phyloP scores from a whole-genome alignment of 2,329 filamentous ascomycete genomes.

The Huntiella bhutanensis region DNA sequence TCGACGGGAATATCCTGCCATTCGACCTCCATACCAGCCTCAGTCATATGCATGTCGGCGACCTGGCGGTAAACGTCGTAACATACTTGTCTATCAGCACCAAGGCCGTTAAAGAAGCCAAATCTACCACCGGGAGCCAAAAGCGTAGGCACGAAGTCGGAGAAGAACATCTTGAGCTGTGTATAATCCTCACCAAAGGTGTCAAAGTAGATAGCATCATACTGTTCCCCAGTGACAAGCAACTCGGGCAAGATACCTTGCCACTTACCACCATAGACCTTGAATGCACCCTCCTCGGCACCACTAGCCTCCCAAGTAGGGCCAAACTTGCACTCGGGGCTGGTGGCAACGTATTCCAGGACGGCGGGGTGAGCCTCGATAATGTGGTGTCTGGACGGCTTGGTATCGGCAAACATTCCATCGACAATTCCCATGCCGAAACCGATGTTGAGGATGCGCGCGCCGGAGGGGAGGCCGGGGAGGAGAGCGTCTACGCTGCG shows the following conservation, averaged over 20 bases:
- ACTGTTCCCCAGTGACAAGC: conserved; percentile 47
- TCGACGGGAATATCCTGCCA: conserved; percentile 67
- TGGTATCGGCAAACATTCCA: conserved; percentile 48
- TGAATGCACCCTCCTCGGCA: conserved; percentile 47
- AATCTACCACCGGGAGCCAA: conserved; percentile 57
- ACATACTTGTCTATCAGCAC: conserved; percentile 77
- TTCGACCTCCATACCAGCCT: conserved; percentile 75
- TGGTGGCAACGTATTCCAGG: conserved; percentile 38
- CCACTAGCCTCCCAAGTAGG: conserved; percentile 33
- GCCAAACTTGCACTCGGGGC: conserved; percentile 30
- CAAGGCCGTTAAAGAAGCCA: conserved; percentile 79
- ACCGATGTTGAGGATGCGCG: conserved; percentile 65
- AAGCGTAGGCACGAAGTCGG: conserved; percentile 64
- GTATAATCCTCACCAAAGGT: conserved; percentile 91
- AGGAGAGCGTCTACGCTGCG: conserved; percentile 51
- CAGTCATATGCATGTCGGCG: conserved; percentile 73
- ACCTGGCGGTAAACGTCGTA: conserved; percentile 94
- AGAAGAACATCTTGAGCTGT: conserved; percentile 72
- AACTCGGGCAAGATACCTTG: conserved; percentile 59
- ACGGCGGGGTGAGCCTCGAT: conserved; percentile 72
- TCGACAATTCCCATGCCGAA: conserved; percentile 88
- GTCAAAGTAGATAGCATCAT: conserved; percentile 90
- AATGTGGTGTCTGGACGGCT: conserved; percentile 58
- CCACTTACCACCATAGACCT: conserved; percentile 56
- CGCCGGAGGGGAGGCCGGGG: conserved; percentile 26